phyloP scores from a whole-genome alignment of 352 stramenopile species.

The Phytophthora cryptogea region DNA sequence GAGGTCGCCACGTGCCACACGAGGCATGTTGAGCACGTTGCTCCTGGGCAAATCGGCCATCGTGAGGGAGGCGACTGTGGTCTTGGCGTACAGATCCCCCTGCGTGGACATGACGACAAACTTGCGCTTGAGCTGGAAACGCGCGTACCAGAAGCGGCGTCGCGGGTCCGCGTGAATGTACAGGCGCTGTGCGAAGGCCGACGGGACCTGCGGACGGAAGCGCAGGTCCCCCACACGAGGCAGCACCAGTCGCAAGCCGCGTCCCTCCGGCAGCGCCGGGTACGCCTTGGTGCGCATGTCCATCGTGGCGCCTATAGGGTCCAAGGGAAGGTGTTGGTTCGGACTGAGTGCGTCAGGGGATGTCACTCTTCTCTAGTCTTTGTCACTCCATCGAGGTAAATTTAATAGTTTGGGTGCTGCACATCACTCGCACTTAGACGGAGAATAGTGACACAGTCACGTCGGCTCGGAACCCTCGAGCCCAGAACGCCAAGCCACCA shows the following conservation, averaged over 20 bases:
- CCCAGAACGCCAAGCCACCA: slow-evolving; percentile 15
- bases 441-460: slow-evolving; percentile 11
- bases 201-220: slow-evolving; percentile 53
- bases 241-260: slow-evolving; percentile 50
- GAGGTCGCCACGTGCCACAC: slow-evolving; percentile 53
- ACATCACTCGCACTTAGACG: slow-evolving; percentile 8
- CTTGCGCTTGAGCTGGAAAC: slow-evolving; percentile 62
- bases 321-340: slow-evolving; percentile 6
- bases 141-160: slow-evolving; percentile 50
- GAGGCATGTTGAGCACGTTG: slow-evolving; percentile 59
- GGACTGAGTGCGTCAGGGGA: neutral
- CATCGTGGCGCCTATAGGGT: slow-evolving; percentile 25
- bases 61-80: slow-evolving; percentile 33
- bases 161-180: slow-evolving; percentile 56
- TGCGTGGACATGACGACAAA: slow-evolving; percentile 80
- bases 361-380: slow-evolving; percentile 8
- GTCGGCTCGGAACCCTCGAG: slow-evolving; percentile 3
- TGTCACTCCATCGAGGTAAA: slow-evolving; percentile 6
- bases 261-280: slow-evolving; percentile 51
- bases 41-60: slow-evolving; percentile 46
- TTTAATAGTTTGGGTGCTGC: slow-evolving; percentile 3
- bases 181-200: slow-evolving; percentile 50
- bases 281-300: slow-evolving; percentile 71
- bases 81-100: slow-evolving; percentile 71
- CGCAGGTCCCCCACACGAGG: slow-evolving; percentile 60